Evolutionary conservation across 2,329 filamentous ascomycete species (phyloP).

Genomic region (Chalaropsis ovoidea): DNA sequence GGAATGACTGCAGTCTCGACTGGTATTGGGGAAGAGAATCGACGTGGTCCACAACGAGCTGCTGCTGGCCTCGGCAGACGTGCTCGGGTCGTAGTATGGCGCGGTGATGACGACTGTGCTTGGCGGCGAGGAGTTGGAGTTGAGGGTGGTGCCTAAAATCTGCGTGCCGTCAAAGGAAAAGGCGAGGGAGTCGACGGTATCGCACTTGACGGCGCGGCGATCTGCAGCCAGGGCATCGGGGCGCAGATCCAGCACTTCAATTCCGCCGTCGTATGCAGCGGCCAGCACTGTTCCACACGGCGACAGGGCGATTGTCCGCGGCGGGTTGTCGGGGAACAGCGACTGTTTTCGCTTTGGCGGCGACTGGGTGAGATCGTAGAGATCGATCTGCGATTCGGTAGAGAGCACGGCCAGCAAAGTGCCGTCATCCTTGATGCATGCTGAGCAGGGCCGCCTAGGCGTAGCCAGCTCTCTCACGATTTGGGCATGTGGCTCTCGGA

Average conservation of each 20-base stretch:
- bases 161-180: slow-evolving; percentile 73
- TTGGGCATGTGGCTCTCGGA: slow-evolving; percentile 47
- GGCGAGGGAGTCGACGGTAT: slow-evolving; percentile 59
- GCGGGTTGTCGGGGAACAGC: slow-evolving; percentile 66
- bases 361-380: slow-evolving; percentile 60
- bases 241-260: slow-evolving; percentile 71
- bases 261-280: slow-evolving; percentile 76
- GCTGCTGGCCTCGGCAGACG: slow-evolving; percentile 54
- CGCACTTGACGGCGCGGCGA: slow-evolving; percentile 66
- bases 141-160: slow-evolving; percentile 62
- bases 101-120: slow-evolving; percentile 68
- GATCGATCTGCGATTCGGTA: slow-evolving; percentile 70
- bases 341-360: slow-evolving; percentile 63
- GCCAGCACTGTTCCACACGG: slow-evolving; percentile 74
- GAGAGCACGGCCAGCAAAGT: slow-evolving; percentile 68
- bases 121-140: slow-evolving; percentile 44
- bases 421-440: slow-evolving; percentile 70
- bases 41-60: slow-evolving; percentile 77
- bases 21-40: slow-evolving; percentile 74
- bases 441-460: slow-evolving; percentile 60
- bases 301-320: slow-evolving; percentile 68
- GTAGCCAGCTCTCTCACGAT: slow-evolving; percentile 74
- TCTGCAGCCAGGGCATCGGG: slow-evolving; percentile 54
- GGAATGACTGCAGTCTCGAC: slow-evolving; percentile 66
- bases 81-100: slow-evolving; percentile 66